Conservation (phyloP, 176 grass and related monocot species). For the Triticum timopheevii region DNA sequence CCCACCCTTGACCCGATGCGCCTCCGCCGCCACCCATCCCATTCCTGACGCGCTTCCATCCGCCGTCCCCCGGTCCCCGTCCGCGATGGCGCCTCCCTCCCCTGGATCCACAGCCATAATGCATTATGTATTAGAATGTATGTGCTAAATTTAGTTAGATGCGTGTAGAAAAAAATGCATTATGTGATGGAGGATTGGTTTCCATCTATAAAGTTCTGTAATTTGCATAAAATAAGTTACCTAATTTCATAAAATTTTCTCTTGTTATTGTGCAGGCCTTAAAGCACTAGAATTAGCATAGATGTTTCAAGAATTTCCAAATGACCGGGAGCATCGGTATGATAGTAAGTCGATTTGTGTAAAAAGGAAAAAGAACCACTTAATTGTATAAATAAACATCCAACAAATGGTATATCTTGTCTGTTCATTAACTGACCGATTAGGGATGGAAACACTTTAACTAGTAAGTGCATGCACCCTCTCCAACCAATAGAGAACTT, state of each 20-base stretch:
- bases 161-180: not conserved
- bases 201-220: not conserved
- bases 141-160: too few species aligned
- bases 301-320: not conserved
- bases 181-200: too few species aligned
- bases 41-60: too few species aligned
- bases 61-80: too few species aligned
- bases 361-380: not conserved
- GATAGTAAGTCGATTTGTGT: not conserved
- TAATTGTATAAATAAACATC: not conserved
- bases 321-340: not conserved
- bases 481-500: too few species aligned
- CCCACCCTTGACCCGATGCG: too few species aligned
- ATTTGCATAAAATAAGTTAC: not conserved
- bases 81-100: too few species aligned
- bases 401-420: not conserved
- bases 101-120: too few species aligned
- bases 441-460: not conserved
- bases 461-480: too few species aligned
- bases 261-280: not conserved
- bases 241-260: not conserved
- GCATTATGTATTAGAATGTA: too few species aligned
- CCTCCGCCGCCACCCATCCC: too few species aligned
- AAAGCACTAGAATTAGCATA: not conserved
- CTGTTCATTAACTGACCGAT: not conserved